These are phyloP conservation scores for Stromatinia cepivora DNA, from an alignment of 2,329 filamentous ascomycete species.

Conservation along the genomic window DNA sequence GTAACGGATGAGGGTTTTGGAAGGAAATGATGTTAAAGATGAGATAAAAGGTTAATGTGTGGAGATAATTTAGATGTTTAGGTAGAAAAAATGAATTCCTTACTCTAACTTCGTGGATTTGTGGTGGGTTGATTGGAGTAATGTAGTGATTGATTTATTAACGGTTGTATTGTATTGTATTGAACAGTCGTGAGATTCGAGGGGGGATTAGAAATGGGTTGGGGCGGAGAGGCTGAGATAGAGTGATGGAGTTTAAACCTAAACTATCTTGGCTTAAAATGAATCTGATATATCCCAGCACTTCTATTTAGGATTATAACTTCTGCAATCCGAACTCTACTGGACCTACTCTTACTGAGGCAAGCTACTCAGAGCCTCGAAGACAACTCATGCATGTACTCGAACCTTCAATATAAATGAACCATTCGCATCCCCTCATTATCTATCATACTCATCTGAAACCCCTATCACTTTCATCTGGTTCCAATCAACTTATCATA, in stretches of 20 bases:
- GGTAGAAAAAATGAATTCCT: slow-evolving; percentile 11
- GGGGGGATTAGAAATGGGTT: neutral
- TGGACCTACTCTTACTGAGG: too few relatives aligned
- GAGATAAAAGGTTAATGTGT: slow-evolving; percentile 2
- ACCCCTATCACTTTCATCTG: neutral
- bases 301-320: neutral
- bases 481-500: neutral
- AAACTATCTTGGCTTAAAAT: too few relatives aligned
- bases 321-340: neutral
- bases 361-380: too few relatives aligned
- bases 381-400: too few relatives aligned
- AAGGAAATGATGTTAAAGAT: neutral
- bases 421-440: neutral
- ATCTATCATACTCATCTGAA: neutral
- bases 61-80: slow-evolving; percentile 9
- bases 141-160: neutral
- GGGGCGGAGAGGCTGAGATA: too few relatives aligned
- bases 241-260: too few relatives aligned
- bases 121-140: neutral
- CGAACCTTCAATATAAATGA: neutral
- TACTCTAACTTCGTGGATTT: neutral
- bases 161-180: neutral
- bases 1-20: neutral
- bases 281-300: neutral
- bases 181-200: neutral